phyloP scores from a whole-genome alignment of 331 rosid genomes.

The Phaseolus coccineus region DNA sequence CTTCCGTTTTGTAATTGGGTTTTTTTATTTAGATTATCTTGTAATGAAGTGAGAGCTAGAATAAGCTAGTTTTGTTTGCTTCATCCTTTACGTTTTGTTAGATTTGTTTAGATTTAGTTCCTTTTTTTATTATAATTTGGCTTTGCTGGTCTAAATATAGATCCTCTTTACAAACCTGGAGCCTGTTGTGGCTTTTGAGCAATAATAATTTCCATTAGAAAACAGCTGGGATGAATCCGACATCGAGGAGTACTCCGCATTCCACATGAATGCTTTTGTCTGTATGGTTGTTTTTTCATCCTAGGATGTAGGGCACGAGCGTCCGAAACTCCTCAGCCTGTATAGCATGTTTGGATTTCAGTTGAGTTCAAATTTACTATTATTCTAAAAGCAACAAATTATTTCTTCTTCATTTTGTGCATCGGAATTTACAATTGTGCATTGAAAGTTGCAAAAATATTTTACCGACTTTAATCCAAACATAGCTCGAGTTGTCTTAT shows the following conservation, averaged over 20 bases:
- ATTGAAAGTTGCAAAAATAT: not conserved
- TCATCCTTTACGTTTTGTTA: not conserved
- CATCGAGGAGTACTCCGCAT: not conserved
- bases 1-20: not conserved
- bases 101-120: not conserved
- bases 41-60: not conserved
- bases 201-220: not conserved
- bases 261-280: not conserved
- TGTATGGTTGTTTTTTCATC: not conserved
- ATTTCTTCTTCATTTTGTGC: not conserved
- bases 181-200: not conserved
- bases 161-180: not conserved
- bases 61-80: constrained; percentile 1
- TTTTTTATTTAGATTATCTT: not conserved
- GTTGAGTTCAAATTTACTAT: not conserved
- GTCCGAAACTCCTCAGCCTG: constrained; percentile 5
- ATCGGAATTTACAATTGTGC: not conserved
- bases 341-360: not conserved
- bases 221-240: not conserved
- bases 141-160: not conserved
- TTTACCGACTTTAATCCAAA: not conserved
- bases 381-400: not conserved
- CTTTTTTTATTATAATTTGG: not conserved
- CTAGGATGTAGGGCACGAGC: not conserved
- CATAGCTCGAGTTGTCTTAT: not conserved